Percentiles rank a stretch among this genome's conserved stretches.
phyloP scores from a whole-genome alignment of 257 asterid species.

The Coffea eugenioides region DNA sequence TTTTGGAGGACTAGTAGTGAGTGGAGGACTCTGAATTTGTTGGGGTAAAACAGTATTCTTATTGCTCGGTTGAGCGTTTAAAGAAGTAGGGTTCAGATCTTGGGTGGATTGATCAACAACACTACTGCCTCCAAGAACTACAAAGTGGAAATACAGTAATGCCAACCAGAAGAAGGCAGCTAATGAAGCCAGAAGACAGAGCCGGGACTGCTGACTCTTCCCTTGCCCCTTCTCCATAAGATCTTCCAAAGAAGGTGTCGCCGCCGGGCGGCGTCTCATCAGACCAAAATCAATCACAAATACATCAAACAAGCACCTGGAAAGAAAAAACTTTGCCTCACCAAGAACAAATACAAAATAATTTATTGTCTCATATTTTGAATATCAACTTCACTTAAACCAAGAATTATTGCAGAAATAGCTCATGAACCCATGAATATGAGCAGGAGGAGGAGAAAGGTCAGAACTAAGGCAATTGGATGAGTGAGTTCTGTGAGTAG shows the following conservation, averaged over 20 bases:
- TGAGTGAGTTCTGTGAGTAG: not conserved
- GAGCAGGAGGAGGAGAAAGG: not conserved
- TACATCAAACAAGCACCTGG: too few species aligned
- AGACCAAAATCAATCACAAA: conserved; percentile 9
- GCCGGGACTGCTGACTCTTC: conserved; percentile 47
- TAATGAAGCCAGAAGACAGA: conserved; percentile 53
- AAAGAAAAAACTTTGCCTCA: too few species aligned
- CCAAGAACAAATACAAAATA: too few species aligned
- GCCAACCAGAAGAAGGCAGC: conserved; percentile 62
- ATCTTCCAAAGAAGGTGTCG: conserved; percentile 23
- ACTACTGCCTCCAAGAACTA: conserved; percentile 36
- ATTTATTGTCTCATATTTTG: not conserved
- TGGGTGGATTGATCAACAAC: conserved; percentile 22
- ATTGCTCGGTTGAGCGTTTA: conserved; percentile 10
- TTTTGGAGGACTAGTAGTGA: conserved; percentile 4
- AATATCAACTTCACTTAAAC: not conserved
- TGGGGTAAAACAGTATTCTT: conserved; percentile 18
- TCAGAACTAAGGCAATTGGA: not conserved
- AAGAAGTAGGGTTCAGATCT: conserved; percentile 31
- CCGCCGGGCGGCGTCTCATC: conserved; percentile 66
- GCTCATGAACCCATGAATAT: not conserved
- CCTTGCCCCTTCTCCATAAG: conserved; percentile 66
- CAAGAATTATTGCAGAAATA: conserved; percentile 13
- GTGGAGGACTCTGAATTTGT: conserved; percentile 18
- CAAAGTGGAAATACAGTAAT: conserved; percentile 56